A percentile compares a stretch with the other conserved stretches of the same genome.
Evolutionary conservation across 257 asterid genomes (phyloP).

Genomic region (Leptodermis oblonga): DNA sequence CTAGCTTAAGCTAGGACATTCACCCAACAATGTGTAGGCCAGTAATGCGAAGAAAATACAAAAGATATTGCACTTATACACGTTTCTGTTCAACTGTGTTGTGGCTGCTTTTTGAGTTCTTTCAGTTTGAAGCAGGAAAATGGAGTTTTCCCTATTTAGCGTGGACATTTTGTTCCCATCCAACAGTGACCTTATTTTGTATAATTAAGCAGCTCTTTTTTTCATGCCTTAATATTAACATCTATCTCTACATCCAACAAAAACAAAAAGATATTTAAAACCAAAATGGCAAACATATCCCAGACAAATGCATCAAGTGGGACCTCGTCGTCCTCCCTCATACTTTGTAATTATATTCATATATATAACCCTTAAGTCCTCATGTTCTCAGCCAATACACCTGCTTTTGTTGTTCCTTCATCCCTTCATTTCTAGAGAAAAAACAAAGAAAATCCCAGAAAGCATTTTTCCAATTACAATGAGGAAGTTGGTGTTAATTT

Average conservation of each 20-base stretch:
- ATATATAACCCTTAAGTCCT: constrained; percentile 4
- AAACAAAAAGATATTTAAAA: background rate
- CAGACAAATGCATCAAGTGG: background rate
- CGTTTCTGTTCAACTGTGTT: constrained; percentile 23
- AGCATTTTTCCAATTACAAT: background rate
- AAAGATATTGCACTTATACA: constrained; percentile 16
- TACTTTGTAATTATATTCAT: background rate
- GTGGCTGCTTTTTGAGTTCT: constrained; percentile 7
- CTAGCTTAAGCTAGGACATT: background rate
- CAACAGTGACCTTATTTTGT: constrained; percentile 25
- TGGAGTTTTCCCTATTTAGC: constrained; percentile 39
- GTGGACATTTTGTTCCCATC: constrained; percentile 40
- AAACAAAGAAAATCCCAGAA: background rate
- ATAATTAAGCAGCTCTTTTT: too few relatives aligned
- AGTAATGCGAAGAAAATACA: constrained; percentile 11
- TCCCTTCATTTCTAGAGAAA: background rate
- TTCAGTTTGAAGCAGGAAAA: constrained; percentile 33
- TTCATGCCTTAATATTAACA: background rate
- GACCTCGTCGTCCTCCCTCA: constrained; percentile 23
- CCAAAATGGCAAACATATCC: background rate
- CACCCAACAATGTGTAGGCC: constrained; percentile 21
- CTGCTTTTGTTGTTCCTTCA: constrained; percentile 13
- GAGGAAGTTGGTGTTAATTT: constrained; percentile 35
- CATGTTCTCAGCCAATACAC: constrained; percentile 5
- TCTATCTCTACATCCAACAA: background rate